These are phyloP conservation scores for Zygoascus biomembranicola DNA, from an alignment of 805 yeast species.

Conservation along the genomic window DNA sequence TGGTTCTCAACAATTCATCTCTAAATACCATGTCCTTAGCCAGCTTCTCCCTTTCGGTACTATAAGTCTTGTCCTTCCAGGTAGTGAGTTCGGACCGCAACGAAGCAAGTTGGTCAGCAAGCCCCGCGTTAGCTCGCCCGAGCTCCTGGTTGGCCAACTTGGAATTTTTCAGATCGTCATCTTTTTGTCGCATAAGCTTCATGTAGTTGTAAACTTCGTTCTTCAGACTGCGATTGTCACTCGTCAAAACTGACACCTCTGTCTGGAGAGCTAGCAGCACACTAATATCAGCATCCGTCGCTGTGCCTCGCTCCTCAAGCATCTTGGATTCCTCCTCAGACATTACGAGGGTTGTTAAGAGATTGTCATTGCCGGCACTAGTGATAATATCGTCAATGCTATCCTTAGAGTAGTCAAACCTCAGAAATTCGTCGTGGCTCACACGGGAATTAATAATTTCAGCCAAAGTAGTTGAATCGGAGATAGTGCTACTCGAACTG, in stretches of 20 bases:
- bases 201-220: slow-evolving; percentile 13
- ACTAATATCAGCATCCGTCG: neutral
- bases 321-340: slow-evolving; percentile 6
- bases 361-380: neutral
- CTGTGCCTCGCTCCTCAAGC: neutral
- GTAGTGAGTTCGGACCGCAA: neutral
- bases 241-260: slow-evolving; percentile 15
- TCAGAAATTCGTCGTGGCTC: neutral
- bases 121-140: slow-evolving; percentile 3
- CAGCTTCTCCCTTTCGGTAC: neutral
- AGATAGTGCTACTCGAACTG: neutral
- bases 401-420: neutral
- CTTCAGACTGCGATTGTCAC: slow-evolving; percentile 13
- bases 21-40: neutral
- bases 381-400: neutral
- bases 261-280: slow-evolving; percentile 11
- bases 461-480: slow-evolving; percentile 5
- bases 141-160: slow-evolving; percentile 7
- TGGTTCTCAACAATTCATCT: neutral
- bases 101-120: neutral
- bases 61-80: neutral
- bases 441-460: neutral
- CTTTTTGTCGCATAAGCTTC: slow-evolving; percentile 9
- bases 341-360: neutral
- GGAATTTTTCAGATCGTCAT: slow-evolving; percentile 10